Conservation (phyloP, 179 eudicot genomes). For the Actinidia chinensis region DNA sequence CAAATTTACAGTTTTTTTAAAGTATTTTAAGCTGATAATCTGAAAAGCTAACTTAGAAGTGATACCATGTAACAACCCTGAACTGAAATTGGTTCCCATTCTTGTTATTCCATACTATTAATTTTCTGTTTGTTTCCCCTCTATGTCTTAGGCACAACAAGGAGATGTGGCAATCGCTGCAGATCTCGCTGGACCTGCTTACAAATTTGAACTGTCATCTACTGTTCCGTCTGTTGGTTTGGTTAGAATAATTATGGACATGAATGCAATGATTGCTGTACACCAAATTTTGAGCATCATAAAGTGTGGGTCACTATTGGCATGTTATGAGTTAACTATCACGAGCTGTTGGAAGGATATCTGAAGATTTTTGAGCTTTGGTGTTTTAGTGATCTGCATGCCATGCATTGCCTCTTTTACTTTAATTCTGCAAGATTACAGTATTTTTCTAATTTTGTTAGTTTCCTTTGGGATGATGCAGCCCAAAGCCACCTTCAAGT, state of each 20-base stretch:
- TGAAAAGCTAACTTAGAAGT: no score
- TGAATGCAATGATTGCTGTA: neutral
- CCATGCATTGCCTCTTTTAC: conserved; percentile 20
- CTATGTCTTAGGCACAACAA: conserved; percentile 56
- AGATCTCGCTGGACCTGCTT: conserved; percentile 78
- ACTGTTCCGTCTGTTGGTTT: conserved; percentile 72
- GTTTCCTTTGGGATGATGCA: conserved; percentile 40
- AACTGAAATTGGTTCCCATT: conserved; percentile 6
- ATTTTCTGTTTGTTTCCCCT: neutral
- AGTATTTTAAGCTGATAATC: no score
- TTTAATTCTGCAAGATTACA: conserved; percentile 4
- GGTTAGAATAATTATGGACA: conserved; percentile 46
- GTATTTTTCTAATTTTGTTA: neutral
- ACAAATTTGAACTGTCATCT: conserved; percentile 66
- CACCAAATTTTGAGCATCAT: neutral
- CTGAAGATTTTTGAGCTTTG: neutral
- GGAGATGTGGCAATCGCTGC: conserved; percentile 79
- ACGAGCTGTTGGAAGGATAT: neutral
- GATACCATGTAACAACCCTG: neutral
- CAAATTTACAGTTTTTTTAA: no score
- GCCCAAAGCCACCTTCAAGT: conserved; percentile 81
- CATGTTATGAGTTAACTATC: neutral
- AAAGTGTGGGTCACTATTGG: neutral
- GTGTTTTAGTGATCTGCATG: conserved; percentile 11
- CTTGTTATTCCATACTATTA: neutral